Conservation (phyloP, 345 rosid genomes). For the Populus ilicifolia region DNA sequence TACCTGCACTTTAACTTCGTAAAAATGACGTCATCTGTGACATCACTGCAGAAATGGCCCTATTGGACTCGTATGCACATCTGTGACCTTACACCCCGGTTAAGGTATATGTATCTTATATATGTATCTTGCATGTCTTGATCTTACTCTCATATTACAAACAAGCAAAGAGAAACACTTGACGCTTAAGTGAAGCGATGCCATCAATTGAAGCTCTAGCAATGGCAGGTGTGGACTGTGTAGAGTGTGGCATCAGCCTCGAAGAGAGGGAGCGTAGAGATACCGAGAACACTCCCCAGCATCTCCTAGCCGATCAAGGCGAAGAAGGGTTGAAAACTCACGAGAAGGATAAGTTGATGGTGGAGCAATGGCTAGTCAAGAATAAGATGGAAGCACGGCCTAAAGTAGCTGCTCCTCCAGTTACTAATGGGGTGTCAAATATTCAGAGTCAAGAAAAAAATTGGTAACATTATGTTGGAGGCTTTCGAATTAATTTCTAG, state of each 20-base stretch:
- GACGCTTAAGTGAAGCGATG: neutral
- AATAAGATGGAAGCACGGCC: neutral
- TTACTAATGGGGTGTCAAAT: neutral
- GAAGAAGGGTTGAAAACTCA: neutral
- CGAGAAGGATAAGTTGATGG: neutral
- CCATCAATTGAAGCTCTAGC: constrained; percentile 26
- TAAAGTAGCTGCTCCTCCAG: neutral
- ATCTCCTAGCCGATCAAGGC: constrained; percentile 9
- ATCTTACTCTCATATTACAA: neutral
- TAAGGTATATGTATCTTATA: neutral
- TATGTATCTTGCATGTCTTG: neutral
- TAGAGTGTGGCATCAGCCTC: constrained; percentile 1
- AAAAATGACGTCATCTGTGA: neutral
- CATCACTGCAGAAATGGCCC: neutral
- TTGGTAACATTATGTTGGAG: neutral
- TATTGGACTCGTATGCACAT: neutral
- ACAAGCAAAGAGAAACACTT: neutral
- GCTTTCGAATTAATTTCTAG: no score
- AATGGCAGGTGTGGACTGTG: constrained; percentile 23
- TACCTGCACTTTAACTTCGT: no score
- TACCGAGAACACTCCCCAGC: constrained; percentile 1
- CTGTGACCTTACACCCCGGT: neutral
- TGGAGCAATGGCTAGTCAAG: neutral
- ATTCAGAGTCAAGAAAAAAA: neutral
- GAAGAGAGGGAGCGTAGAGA: constrained; percentile 14